Base-by-base conservation (phyloP, 2,329 filamentous ascomycete genomes). In the Pseudogymnoascus sp. region DNA sequence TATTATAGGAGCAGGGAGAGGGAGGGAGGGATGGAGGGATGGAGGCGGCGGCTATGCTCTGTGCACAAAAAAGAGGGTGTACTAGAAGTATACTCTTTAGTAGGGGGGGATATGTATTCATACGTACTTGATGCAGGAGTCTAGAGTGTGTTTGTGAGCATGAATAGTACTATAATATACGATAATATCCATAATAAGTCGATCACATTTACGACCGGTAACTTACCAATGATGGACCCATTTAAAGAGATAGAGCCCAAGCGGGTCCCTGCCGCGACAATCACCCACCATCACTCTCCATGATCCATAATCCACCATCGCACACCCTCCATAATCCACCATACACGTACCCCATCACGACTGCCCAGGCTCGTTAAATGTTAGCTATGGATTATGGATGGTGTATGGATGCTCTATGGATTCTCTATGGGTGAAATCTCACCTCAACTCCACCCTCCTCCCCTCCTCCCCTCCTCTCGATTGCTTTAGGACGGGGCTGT, bases 251-350 rank as follows among this genome's bases (percentile, higher is more conserved):
- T 51, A 51, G 45, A 51, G 45, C 45, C 45, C 45, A 51, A 51
- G 45, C 45, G 45, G 45, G 45, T 51, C 45, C 45, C 45, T 51
- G 45, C 45, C 45, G 45, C 45, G 45, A 51, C 45, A 16, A 51
- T 51, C 45, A 51, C 39, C 39, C 8, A 42, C 3, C 7, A 40
- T 40, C 8, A 21, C 40, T 5, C 8, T 10, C 45, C 45, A 51
- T 5, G 12, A 29, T 29, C 26, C 26, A 51, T n/a, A 2, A 51
- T n/a, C 23, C 42, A 40, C 39, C 39, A 40, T 16, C 16, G 8
- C 39, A 7, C 39, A 29, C 45, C 6, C 7, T n/a, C 21, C 23
- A 26, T 21, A 11, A 29, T 7, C 29, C 29, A 31, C 7, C 37
- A n/a, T 18, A 37, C 14, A 40, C 14, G 14, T 5, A 29, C 26